Base-by-base conservation (phyloP, 129 eudicot species). In the Sambucus nigra region DNA sequence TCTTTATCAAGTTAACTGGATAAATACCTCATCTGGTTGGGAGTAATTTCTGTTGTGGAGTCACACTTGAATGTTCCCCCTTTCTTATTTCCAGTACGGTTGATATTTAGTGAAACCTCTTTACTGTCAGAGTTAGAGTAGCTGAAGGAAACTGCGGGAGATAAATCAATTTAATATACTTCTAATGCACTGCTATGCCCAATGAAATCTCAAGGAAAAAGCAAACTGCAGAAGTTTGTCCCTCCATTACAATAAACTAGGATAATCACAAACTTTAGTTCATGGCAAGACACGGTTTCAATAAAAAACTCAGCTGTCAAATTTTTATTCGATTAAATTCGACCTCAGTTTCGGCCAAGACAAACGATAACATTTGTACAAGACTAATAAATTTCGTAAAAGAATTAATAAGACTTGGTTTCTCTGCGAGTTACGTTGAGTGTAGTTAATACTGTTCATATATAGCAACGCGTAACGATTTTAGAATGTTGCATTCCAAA, bases 91-190 rank as follows among this genome's bases (percentile, higher is more conserved):
- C 99, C 94, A 51, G 60, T 63, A 19, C 99, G 99, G 53, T 76
- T 92, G 68, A 92, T 73, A 67, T 92, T 80, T 95, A 92, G 77
- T 22, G 87, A 92, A 21, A 92, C 95, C 71, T 86, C 99, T 70
- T 80, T 82, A 60, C 84, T 70, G 22, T 92, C 94, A 67, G 91
- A 57, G 66, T 57, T 70, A 29, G 99, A 77, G 73, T 86, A 92
- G 47, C 99, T 86, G 73, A 92, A 92, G 39, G 99, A 74, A 77
- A 92, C 99, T 92, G 99, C 74, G 82, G 47, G 50, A 14, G 63
- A 73, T 55, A 44, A 44, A 26, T 56, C 46, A 51, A 60, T 39
- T 47, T 47, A 35, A 69, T 70, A 61, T 52, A 57, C 17, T 46
- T 18, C 20, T 25, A 57, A 42, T 42, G 20, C 0, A 42, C 20